Base-by-base conservation (phyloP, 2,329 filamentous ascomycete species). In the Dactylellina drechsleri region DNA sequence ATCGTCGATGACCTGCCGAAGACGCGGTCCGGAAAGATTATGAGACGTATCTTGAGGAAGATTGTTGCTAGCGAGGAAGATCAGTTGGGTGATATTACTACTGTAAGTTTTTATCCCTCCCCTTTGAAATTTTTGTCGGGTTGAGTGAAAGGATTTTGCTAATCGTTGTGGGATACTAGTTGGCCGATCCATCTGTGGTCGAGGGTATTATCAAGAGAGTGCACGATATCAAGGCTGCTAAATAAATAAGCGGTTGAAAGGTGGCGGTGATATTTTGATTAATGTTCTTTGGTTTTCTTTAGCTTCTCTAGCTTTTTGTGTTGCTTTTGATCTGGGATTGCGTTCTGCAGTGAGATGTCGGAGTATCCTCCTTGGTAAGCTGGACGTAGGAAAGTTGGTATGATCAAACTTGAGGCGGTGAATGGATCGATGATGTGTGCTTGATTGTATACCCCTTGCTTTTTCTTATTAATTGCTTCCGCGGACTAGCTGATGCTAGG, bases 1-100 rank as follows among this genome's bases (percentile, higher is more conserved):
- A 88, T 96, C 65, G 91, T 99, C 52, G 91, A 93, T 2, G 95
- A 99, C 82, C 87, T 99, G 78, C 95, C 95, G 80, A 98, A 99
- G 89, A 99, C 95, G 43, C 88, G 95, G 79, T 96, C 92, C 79
- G 95, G 95, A 78, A 99, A 99, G 90, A 99, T 99, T 81, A 99
- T 99, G 95, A 88, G 95, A 77, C 90, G 95, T 77, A 96, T 99
- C 81, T 84, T 99, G 85, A 88, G 95, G 80, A 99, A 99, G 92
- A 96, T 99, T 81, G 84, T 99, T 79, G 93, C 93, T 15, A 94
- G 94, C 41, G 95, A 99, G 85, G 94, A 97, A 84, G 95, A 99
- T 82, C 93, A 96, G 83, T 86, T 99, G 64, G 95, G 95, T 79
- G 95, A 99, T 81, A 96, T 87, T 41, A 92, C 91, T 18, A 98